Evolutionary conservation across 768 basidiomycete genomes (phyloP).

Genomic region (Flagelloscypha sp.): DNA sequence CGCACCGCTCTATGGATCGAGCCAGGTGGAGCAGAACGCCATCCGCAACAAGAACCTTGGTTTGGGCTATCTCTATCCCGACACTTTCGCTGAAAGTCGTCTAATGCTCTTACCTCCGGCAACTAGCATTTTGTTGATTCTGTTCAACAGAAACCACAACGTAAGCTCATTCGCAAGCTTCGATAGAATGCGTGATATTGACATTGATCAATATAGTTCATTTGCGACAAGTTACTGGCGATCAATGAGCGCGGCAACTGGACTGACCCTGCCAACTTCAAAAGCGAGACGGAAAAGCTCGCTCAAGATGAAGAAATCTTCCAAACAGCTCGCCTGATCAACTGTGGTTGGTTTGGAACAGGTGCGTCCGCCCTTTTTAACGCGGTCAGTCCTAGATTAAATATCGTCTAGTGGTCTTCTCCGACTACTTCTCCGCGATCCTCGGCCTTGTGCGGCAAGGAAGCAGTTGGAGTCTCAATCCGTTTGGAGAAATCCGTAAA

Average conservation of each 20-base stretch:
- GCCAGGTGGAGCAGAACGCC: slow-evolving; percentile 49
- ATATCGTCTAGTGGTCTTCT: slow-evolving; percentile 47
- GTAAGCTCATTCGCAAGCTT: slow-evolving; percentile 31
- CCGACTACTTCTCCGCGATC: slow-evolving; percentile 77
- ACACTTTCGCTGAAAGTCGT: slow-evolving; percentile 73
- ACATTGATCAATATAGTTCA: slow-evolving; percentile 43
- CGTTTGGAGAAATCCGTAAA: slow-evolving; percentile 65
- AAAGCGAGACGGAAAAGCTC: slow-evolving; percentile 28
- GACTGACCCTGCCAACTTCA: slow-evolving; percentile 42
- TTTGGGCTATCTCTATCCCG: slow-evolving; percentile 57
- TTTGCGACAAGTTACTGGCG: slow-evolving; percentile 66
- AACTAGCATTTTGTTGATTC: slow-evolving; percentile 62
- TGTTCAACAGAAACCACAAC: slow-evolving; percentile 89
- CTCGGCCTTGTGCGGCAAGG: slow-evolving; percentile 72
- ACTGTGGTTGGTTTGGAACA: slow-evolving; percentile 72
- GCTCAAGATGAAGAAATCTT: slow-evolving; percentile 75
- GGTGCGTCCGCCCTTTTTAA: slow-evolving; percentile 20
- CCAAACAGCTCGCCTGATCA: slow-evolving; percentile 71
- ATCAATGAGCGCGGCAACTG: slow-evolving; percentile 73
- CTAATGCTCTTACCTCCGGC: slow-evolving; percentile 74
- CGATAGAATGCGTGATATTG: not conserved
- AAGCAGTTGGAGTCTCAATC: slow-evolving; percentile 67
- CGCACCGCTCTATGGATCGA: slow-evolving; percentile 73
- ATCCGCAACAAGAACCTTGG: slow-evolving; percentile 42
- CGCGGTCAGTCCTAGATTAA: slow-evolving; percentile 1